Evolutionary conservation across 495 filamentous ascomycete species (phyloP), one percentile per base, ranked within the genome.

Genomic region (Pseudoneurospora amorphoporcata): DNA sequence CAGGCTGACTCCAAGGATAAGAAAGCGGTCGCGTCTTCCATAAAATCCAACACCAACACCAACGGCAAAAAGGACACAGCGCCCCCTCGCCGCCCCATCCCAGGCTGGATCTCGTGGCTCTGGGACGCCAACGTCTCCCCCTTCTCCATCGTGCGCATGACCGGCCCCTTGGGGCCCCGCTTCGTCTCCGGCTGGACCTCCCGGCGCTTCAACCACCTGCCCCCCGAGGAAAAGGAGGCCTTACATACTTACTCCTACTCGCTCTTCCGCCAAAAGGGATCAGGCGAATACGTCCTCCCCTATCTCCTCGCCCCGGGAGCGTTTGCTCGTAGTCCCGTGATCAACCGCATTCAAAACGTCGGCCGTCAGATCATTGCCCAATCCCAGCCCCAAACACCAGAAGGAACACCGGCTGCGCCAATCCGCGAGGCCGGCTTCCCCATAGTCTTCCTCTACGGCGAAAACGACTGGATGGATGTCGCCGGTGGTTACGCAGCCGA

Each of bases 101-200:
- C 94, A 1, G 90, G 90, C 79, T 97, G 94, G 93, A 84, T 98
- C 19, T 89, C 89, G 39, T 97, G 93, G 79, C 87, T 99, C 41
- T 99, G 95, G 95, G 95, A 99, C 72, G 93, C 93, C 74, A 99
- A 99, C 78, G 90, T 99, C 74, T 97, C 94, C 1, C 95, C 96
- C 19, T 99, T 99, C 80, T 92, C 89, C 73, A 81, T 99, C 19
- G 88, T 99, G 9, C 92, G 95, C 70, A 91, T 94, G 87, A 83
- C 93, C 10, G 95, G 95, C n/a, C 95, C 95, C 1, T 80, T 99
- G 1, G 95, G 95, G 2, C 95, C 95, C 7, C 89, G 94, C 3
- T 86, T 99, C 39, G 93, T 97, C 0, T 97, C 94, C 0, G 95
- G 95, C 23, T 99, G 95, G 95, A 97, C 95, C 3, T 91, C 90